These are phyloP conservation scores for Wallemia hederae DNA, from an alignment of 1,284 basidiomycete genomes.

Conservation along the genomic window DNA sequence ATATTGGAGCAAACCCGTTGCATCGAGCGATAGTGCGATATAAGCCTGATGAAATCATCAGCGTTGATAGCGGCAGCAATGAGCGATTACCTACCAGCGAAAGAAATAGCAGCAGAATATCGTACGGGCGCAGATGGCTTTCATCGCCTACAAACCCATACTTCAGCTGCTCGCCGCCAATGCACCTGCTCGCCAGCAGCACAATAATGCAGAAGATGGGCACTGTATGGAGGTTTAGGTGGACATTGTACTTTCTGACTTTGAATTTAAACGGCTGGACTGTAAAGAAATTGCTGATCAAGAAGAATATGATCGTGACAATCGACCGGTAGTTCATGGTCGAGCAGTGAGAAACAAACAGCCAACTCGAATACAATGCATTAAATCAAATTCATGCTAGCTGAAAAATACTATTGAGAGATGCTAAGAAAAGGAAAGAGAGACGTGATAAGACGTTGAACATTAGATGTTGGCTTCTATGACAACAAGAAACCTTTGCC, in stretches of 20 bases:
- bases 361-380: not conserved
- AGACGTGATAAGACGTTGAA: not conserved
- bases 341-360: not conserved
- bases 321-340: not conserved
- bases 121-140: slow-evolving; percentile 59
- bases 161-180: slow-evolving; percentile 32
- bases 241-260: slow-evolving; percentile 13
- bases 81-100: slow-evolving; percentile 26
- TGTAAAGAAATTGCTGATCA: not conserved
- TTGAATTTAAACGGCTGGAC: not conserved
- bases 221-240: slow-evolving; percentile 36
- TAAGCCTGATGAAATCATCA: slow-evolving; percentile 30
- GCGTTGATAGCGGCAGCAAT: not conserved
- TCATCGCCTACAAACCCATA: slow-evolving; percentile 33
- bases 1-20: slow-evolving; percentile 57
- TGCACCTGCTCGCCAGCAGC: slow-evolving; percentile 41
- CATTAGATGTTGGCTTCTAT: not conserved
- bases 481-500: slow-evolving; percentile 18
- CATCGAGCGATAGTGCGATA: slow-evolving; percentile 71
- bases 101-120: slow-evolving; percentile 75
- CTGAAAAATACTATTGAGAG: not conserved
- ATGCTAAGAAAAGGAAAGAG: not conserved
- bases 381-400: not conserved
- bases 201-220: slow-evolving; percentile 52
- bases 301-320: not conserved